Evolutionary conservation across 2,329 filamentous ascomycete genomes (phyloP), one percentile per base, ranked within the genome.

Genomic region (Colletotrichum cereale): DNA sequence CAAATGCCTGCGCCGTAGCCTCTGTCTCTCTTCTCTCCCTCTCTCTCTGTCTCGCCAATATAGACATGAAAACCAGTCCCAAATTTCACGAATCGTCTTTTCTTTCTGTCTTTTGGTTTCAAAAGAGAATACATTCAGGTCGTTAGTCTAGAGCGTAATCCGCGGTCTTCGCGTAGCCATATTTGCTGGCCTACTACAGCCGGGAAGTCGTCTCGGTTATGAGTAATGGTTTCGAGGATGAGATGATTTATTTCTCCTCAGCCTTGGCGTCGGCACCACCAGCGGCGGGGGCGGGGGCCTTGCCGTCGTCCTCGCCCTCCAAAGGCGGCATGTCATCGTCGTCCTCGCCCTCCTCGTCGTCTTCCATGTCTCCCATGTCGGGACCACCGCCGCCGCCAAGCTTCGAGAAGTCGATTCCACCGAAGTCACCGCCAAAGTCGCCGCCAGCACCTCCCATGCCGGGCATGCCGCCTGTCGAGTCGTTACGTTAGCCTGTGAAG

Each of bases 371-470:
- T 34, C 86, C 89, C 57, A 81, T 84, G 74, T 83, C 84, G 74
- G 80, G 76, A 56, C 77, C 80, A 58, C 84, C 89, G 75, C 87
- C 89, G 74, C 87, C 91, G 74, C 91, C 92, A 74, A 97, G 91
- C 88, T 97, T 97, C 78, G 93, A 96, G 90, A 97, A 97, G 84
- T 97, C 95, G 80, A 97, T 96, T 78, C 93, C 93, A 77, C 93
- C 91, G 75, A 96, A 94, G 82, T 94, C 93, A 78, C 93, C 93
- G 78, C 93, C 91, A 75, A 96, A 94, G 82, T 94, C 93, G 75
- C 90, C 91, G 73, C 89, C 88, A 66, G 67, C 42, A 24, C 68
- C 72, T 58, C 69, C 84, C 84, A 87, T 88, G 61, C 87, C 87
- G 64, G 85, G 86, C 85, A 88, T 87, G 74, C 87, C 87, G 68